Conservation (phyloP, 78 protist species). For the Dictyostelium brefeldianum region DNA sequence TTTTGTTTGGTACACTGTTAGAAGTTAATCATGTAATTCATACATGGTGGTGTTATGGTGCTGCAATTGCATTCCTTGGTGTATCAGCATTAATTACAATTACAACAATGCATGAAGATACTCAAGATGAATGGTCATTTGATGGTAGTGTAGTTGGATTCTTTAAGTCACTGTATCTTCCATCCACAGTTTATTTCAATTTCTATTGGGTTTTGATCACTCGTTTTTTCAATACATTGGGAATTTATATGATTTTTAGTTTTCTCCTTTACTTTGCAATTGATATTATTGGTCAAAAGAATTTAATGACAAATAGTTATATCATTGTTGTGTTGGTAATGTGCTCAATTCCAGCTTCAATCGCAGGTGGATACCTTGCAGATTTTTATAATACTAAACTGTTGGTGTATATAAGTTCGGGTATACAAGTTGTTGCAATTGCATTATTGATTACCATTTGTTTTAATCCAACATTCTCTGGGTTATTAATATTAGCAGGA, state of each 20-base stretch:
- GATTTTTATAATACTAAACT: conserved; percentile 53
- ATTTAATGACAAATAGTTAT: background rate
- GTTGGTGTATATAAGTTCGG: conserved; percentile 24
- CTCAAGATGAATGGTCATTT: conserved; percentile 11
- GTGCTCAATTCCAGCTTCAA: conserved; percentile 34
- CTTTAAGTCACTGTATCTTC: conserved; percentile 28
- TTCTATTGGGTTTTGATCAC: conserved; percentile 73
- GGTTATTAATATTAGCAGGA: conserved; percentile 33
- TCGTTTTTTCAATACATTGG: conserved; percentile 59
- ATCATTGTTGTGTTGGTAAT: conserved; percentile 10
- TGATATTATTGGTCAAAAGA: background rate
- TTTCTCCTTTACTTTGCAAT: conserved; percentile 20
- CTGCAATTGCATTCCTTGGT: conserved; percentile 13
- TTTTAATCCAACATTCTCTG: conserved; percentile 20
- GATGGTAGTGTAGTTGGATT: conserved; percentile 18
- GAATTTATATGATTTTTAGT: conserved; percentile 29
- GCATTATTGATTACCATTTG: background rate
- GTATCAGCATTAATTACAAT: background rate
- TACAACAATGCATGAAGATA: conserved; percentile 20
- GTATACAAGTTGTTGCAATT: conserved; percentile 41
- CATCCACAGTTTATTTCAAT: conserved; percentile 33
- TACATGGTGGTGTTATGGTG: conserved; percentile 10
- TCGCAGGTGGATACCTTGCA: conserved; percentile 65
- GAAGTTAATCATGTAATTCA: background rate
- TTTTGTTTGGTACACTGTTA: conserved; percentile 15